These are phyloP conservation scores for Stellera chamaejasme DNA, from an alignment of 345 rosid species.

Conservation along the genomic window DNA sequence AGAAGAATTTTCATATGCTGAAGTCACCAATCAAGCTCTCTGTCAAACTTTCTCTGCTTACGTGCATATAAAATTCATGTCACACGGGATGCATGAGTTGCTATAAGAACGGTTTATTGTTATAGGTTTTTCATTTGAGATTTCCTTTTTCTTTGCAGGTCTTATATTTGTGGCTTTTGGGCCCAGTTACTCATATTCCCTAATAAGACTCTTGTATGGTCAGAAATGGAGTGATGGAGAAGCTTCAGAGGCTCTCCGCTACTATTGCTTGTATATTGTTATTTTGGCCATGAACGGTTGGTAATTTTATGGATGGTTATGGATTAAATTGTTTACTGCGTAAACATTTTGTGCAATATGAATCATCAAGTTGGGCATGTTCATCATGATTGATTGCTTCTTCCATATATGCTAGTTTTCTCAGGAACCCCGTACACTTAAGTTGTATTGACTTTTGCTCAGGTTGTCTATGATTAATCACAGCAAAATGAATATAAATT, in stretches of 20 bases:
- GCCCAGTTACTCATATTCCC: constrained; percentile 92
- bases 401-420: not conserved
- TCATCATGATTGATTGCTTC: not conserved
- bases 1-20: too few relatives aligned
- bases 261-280: constrained; percentile 75
- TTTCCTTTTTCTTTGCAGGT: constrained; percentile 33
- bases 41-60: too few relatives aligned
- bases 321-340: not conserved
- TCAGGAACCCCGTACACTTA: too few relatives aligned
- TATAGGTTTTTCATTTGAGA: not conserved
- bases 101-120: not conserved
- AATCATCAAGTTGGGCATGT: not conserved
- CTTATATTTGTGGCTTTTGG: constrained; percentile 86
- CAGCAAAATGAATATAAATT: too few relatives aligned
- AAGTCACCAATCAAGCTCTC: too few relatives aligned
- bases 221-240: constrained; percentile 98
- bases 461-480: too few relatives aligned
- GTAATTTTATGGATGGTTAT: constrained; percentile 14
- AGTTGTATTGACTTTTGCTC: too few relatives aligned
- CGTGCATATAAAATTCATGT: too few relatives aligned
- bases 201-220: constrained; percentile 81
- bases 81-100: too few relatives aligned
- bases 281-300: constrained; percentile 75
- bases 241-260: constrained; percentile 68
- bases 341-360: not conserved